Evolutionary conservation across 2,329 filamentous ascomycete genomes (phyloP), one percentile per base, ranked within the genome.

Genomic region (Alternaria viburni): DNA sequence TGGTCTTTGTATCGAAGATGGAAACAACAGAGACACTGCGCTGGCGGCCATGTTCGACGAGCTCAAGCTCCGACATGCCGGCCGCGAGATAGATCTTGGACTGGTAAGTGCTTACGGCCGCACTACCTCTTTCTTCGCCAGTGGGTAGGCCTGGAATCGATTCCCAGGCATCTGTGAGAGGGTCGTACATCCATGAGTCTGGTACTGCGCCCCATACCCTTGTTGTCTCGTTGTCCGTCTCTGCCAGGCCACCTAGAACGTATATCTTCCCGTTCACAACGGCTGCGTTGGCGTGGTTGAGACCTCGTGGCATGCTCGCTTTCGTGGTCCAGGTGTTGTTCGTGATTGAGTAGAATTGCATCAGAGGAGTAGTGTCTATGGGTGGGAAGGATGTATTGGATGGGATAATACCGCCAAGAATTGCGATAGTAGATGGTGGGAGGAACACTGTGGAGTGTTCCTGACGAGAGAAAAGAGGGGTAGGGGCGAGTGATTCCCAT

Each of bases 231-330:
- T 59, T 26, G 10, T 56, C 56, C 9, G 52, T 17, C 26, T 68
- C 67, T 1, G 46, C 64, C 0, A 77, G 50, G 1, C 73, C 73
- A 11, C 74, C 73, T 2, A 77, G 59, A 9, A 74, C 56, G 46
- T 72, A 76, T 4, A 77, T 69, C 12, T 69, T 67, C 0, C 69
- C 71, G 26, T 69, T 41, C 1, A 70, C 59, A 4, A 67, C 65
- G 6, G 69, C 72, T 10, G 63, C 67, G 30, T 76, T 76, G 61
- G 64, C 54, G 52, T 77, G 74, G 46, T 77, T 75, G 5, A 76
- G 23, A 5, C 68, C 56, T 5, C 28, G 32, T 13, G 74, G 74
- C 3, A 73, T 19, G 0, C 67, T 59, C 9, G 74, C 56, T 13
- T 46, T 36, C 3, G 59, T 54, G 13, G 21, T 58, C 75, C 74